Base-by-base conservation (phyloP, 2,329 filamentous ascomycete genomes). In the Apiospora kogelbergensis region DNA sequence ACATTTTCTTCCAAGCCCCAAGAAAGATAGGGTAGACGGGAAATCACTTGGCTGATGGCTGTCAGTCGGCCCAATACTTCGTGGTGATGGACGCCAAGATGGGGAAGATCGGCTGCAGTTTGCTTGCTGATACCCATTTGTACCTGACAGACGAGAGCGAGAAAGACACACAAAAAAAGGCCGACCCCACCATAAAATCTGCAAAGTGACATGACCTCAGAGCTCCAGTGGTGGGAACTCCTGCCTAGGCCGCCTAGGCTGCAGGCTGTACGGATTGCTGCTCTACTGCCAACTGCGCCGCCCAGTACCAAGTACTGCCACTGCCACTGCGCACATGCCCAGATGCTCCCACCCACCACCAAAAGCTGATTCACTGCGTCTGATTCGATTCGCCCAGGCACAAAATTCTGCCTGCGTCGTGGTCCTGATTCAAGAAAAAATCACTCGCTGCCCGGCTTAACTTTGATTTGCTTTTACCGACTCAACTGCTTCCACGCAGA, bases 341-440 rank as follows among this genome's bases (percentile, higher is more conserved):
- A 9, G 22, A 30, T 17, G 10, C 17, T 6, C 48, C 20, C 48
- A 57, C 48, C 48, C 26, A 57, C 48, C 48, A 53, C 48, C 17
- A 60, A 60, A 60, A 37, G 30, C 53, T 60, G 53, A 60, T 60
- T 60, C 20, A 60, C 53, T 60, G 53, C 53, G 11, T n/a, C 30
- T 37, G 53, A 60, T 60, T 60, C 53, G 53, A 60, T 60, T 60
- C 30, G 30, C 17, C 30, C 53, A 60, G 53, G 53, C 53, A 60
- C 53, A 60, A 60, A 60, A 60, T 60, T 60, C 53, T 60, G 26
- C 53, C 30, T 10, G 11, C 33, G 53, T 37, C 53, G 9, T 11
- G 53, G 26, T 60, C 17, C 53, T 60, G 53, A 60, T n/a, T 60
- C 53, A 60, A 60, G 53, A 60, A 60, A 60, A 60, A 60, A 60